These are phyloP conservation scores for Mycena venus DNA, from an alignment of 768 basidiomycete genomes.

Conservation along the genomic window DNA sequence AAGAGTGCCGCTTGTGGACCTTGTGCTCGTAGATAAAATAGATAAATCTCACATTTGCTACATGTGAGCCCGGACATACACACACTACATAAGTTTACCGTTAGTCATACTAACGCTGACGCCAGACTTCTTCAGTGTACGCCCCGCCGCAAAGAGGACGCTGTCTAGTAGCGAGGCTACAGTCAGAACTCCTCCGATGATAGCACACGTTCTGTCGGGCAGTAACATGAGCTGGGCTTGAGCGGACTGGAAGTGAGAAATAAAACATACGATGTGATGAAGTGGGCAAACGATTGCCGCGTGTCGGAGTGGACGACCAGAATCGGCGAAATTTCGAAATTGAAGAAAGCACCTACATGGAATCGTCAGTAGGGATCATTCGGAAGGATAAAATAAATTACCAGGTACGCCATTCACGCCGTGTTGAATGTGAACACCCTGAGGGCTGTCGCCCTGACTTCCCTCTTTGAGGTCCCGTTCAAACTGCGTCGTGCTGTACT, in stretches of 20 bases:
- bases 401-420: constrained; percentile 81
- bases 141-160: constrained; percentile 85
- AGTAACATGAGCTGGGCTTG: constrained; percentile 1
- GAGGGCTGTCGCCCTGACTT: constrained; percentile 64
- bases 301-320: constrained; percentile 92
- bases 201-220: constrained; percentile 87
- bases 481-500: constrained; percentile 96
- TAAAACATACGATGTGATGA: constrained; percentile 88
- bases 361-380: not conserved
- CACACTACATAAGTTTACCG: constrained; percentile 58
- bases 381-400: not conserved
- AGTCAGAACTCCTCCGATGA: constrained; percentile 97
- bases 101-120: constrained; percentile 41
- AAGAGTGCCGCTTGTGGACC: too few relatives aligned
- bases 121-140: constrained; percentile 75
- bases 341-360: constrained; percentile 76
- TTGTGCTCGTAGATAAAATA: too few relatives aligned
- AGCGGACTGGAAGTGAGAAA: not conserved
- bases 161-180: constrained; percentile 92
- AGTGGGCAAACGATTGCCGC: constrained; percentile 97
- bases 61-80: constrained; percentile 6
- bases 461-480: constrained; percentile 90
- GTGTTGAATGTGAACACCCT: constrained; percentile 82
- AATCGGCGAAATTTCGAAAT: constrained; percentile 98
- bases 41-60: constrained; percentile 11